Evolutionary conservation across 352 stramenopile genomes (phyloP).

Genomic region (Globisporangium carolinianum): DNA sequence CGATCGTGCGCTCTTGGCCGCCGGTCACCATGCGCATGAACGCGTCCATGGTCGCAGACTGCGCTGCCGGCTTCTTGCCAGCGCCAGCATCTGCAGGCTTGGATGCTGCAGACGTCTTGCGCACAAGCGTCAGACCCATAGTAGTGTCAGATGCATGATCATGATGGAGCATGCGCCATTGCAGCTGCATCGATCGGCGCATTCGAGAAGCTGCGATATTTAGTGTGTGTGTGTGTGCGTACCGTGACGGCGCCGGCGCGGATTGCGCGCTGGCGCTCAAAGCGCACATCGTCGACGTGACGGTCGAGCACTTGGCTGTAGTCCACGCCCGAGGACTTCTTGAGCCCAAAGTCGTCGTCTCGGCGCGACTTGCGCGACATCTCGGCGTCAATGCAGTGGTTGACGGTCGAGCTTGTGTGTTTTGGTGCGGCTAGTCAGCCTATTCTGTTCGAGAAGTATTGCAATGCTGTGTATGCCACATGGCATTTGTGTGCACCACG

Average conservation of each 20-base stretch:
- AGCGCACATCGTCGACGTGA: constrained; percentile 81
- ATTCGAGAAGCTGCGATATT: too few species aligned
- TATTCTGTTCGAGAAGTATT: too few species aligned
- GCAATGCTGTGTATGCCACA: too few species aligned
- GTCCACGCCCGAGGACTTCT: constrained; percentile 75
- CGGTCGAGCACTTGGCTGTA: constrained; percentile 77
- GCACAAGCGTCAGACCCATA: too few species aligned
- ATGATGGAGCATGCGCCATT: not conserved
- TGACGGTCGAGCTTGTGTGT: too few species aligned
- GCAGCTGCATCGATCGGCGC: not conserved
- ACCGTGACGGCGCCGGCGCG: constrained; percentile 33
- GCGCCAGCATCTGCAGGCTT: not conserved
- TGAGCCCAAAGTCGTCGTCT: constrained; percentile 52
- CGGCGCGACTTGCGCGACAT: constrained; percentile 23
- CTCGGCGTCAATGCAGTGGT: not conserved
- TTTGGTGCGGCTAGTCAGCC: too few species aligned
- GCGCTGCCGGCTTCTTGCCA: constrained; percentile 18
- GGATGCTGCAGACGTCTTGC: constrained; percentile 1
- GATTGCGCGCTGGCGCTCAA: constrained; percentile 64
- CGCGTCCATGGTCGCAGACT: constrained; percentile 89
- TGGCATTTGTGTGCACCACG: too few species aligned
- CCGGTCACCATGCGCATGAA: constrained; percentile 92
- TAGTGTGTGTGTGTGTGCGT: constrained; percentile 3
- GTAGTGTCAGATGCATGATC: not conserved
- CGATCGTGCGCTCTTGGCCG: constrained; percentile 91